phyloP scores from a whole-genome alignment of 495 filamentous ascomycete species.

The Aspergillus haitiensis region DNA sequence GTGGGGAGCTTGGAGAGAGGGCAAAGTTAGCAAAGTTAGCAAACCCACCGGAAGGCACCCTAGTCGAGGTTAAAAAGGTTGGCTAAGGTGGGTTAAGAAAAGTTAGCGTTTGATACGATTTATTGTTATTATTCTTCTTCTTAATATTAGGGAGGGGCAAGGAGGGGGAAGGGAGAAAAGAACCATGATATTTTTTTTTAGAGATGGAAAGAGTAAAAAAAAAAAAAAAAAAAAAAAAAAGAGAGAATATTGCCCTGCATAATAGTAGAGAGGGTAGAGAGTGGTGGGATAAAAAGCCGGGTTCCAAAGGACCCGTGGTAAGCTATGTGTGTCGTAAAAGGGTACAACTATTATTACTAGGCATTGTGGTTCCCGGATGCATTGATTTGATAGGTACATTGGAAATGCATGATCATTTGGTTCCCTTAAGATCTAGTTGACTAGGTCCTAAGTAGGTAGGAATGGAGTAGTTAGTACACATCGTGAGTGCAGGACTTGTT shows the following conservation, averaged over 20 bases:
- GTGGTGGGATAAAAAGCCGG: not conserved
- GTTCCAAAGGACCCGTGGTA: not conserved
- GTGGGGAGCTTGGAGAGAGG: constrained; percentile 24
- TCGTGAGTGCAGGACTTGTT: too few relatives aligned
- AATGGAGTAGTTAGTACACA: too few relatives aligned
- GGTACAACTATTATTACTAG: too few relatives aligned
- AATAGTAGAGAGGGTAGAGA: too few relatives aligned
- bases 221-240: not conserved
- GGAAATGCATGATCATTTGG: not conserved
- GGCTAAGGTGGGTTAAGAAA: constrained; percentile 8
- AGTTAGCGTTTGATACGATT: constrained; percentile 18
- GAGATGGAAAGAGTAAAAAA: not conserved
- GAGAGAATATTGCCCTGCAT: not conserved
- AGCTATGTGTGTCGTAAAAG: not conserved
- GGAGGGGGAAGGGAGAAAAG: not conserved
- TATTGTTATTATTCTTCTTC: not conserved
- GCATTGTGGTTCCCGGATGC: not conserved
- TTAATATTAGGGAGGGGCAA: not conserved
- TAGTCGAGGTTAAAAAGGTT: constrained; percentile 13
- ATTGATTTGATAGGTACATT: constrained; percentile 1
- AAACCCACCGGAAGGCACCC: constrained; percentile 4
- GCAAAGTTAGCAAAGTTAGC: not conserved
- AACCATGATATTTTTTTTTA: too few relatives aligned
- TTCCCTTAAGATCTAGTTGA: not conserved
- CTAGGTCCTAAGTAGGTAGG: not conserved